Evolutionary conservation across 768 basidiomycete species (phyloP), one percentile per base, ranked within the genome.

Genomic region (Sporobolomyces phaffii): DNA sequence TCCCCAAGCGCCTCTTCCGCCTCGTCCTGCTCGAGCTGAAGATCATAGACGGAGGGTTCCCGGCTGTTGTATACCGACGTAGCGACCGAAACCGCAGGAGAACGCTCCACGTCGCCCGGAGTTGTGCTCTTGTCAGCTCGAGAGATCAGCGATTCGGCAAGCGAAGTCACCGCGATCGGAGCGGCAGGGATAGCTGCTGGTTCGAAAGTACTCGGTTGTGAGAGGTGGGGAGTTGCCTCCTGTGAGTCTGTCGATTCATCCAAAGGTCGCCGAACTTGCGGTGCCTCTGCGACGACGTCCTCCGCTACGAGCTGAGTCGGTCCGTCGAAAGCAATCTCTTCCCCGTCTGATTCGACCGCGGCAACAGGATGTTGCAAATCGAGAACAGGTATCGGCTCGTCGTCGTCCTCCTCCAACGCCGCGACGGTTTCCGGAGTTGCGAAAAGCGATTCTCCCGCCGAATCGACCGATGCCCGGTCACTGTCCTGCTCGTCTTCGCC

Each of bases 301-400:
- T 34, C 33, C 48, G 13, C 31, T 22, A 22, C 29, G 50, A 40
- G 36, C 17, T 41, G 38, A 22, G 14, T 31, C 17, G 54, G 56
- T 4, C 56, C 56, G 11, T 45, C 56, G 56, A 58, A 58, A 3
- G 56, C 43, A n/a, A 58, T 58, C 29, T 58, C 56, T 15, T 58
- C 56, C n/a, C 33, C 29, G 5, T 58, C 29, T 17, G 8, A 28
- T 31, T 20, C 56, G 22, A 5, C 9, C 31, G 26, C 5, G 14
- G 7, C 38, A 2, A 24, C 34, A 54, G 26, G 10, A 15, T 56
- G 15, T 18, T 34, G 20, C 2, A 47, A 17, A 10, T 3, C 41
- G 28, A 58, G 43, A 13, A 1, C 20, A 9, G 43, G 31, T 2
- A 47, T 45, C 17, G 29, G 29, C 17, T 45, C 43, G 4, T 31